Percentiles rank a stretch among this genome's conserved stretches.
These are phyloP conservation scores for Globisporangium irregulare DNA, from an alignment of 352 stramenopile genomes.

Conservation along the genomic window DNA sequence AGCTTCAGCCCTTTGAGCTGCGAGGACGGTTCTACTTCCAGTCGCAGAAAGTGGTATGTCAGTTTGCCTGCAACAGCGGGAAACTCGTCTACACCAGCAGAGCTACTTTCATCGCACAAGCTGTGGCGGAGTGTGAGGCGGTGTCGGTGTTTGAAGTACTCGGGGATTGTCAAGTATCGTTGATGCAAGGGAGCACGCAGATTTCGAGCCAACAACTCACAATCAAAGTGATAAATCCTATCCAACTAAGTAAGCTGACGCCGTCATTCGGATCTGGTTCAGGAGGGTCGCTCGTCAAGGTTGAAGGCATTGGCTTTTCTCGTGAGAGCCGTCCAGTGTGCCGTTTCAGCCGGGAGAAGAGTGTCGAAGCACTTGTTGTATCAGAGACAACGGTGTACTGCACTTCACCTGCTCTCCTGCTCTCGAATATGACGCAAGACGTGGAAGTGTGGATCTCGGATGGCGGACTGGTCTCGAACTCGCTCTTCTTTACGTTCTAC, in stretches of 20 bases:
- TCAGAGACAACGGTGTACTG: slow-evolving; percentile 28
- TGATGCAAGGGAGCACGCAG: slow-evolving; percentile 22
- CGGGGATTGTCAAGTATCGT: slow-evolving; percentile 23
- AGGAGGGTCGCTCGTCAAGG: slow-evolving; percentile 29
- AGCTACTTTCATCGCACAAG: slow-evolving; percentile 17
- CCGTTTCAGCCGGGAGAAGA: slow-evolving; percentile 26
- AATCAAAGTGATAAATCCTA: slow-evolving; percentile 13
- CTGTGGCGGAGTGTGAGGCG: slow-evolving; percentile 28
- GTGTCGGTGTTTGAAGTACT: not conserved
- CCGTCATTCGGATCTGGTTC: slow-evolving; percentile 19
- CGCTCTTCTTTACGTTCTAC: slow-evolving; percentile 25
- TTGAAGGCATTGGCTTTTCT: slow-evolving; percentile 33
- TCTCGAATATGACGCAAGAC: slow-evolving; percentile 1
- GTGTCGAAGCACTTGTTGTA: slow-evolving; percentile 18
- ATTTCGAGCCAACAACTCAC: slow-evolving; percentile 27
- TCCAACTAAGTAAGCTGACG: slow-evolving; percentile 20
- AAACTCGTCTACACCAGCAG: slow-evolving; percentile 4
- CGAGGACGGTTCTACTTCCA: slow-evolving; percentile 29
- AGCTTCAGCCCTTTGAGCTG: slow-evolving; percentile 21
- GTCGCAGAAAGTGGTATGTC: slow-evolving; percentile 21
- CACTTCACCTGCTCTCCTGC: slow-evolving; percentile 18
- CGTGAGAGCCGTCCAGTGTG: slow-evolving; percentile 20
- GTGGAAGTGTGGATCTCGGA: slow-evolving; percentile 40
- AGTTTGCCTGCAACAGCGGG: slow-evolving; percentile 21
- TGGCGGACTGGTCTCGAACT: slow-evolving; percentile 20